Conservation (phyloP, 495 filamentous ascomycete species). For the Penicillium cosmopolitanum region DNA sequence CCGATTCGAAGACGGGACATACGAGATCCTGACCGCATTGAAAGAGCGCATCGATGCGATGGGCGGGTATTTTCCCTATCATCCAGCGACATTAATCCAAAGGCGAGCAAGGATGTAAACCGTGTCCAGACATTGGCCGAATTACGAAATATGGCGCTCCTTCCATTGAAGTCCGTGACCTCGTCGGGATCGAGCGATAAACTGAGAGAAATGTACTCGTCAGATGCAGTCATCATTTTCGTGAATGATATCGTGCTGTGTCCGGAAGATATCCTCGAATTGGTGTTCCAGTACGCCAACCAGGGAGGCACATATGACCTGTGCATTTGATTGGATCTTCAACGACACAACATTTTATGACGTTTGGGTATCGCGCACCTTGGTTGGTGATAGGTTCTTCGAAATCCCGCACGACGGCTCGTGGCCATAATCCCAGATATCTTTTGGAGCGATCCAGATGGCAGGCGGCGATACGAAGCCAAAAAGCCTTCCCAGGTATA, state of each 20-base stretch:
- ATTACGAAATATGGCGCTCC: conserved; percentile 50
- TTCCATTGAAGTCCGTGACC: conserved; percentile 32
- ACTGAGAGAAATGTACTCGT: conserved; percentile 14
- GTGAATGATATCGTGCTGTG: conserved; percentile 54
- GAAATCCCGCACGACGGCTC: conserved; percentile 48
- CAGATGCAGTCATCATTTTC: conserved; percentile 50
- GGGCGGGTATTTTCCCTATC: conserved; percentile 39
- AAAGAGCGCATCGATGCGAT: conserved; percentile 34
- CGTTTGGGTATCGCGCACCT: conserved; percentile 52
- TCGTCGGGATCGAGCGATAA: conserved; percentile 12
- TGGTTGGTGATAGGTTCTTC: conserved; percentile 55
- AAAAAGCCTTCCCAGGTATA: conserved; percentile 55
- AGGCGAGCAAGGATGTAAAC: conserved; percentile 18
- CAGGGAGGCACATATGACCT: conserved; percentile 55
- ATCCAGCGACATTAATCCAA: conserved; percentile 42
- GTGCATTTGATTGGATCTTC: conserved; percentile 58
- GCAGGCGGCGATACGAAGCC: conserved; percentile 27
- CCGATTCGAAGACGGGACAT: conserved; percentile 53
- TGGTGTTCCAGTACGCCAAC: conserved; percentile 45
- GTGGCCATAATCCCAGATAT: conserved; percentile 47
- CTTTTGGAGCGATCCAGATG: conserved; percentile 45
- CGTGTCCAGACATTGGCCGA: conserved; percentile 46
- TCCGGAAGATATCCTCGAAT: conserved; percentile 56
- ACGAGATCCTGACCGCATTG: conserved; percentile 45
- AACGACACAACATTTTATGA: conserved; percentile 52